Percentiles rank a stretch among this genome's conserved stretches.
Conservation (phyloP, 345 rosid species). For the Euphorbia tirucalli region DNA sequence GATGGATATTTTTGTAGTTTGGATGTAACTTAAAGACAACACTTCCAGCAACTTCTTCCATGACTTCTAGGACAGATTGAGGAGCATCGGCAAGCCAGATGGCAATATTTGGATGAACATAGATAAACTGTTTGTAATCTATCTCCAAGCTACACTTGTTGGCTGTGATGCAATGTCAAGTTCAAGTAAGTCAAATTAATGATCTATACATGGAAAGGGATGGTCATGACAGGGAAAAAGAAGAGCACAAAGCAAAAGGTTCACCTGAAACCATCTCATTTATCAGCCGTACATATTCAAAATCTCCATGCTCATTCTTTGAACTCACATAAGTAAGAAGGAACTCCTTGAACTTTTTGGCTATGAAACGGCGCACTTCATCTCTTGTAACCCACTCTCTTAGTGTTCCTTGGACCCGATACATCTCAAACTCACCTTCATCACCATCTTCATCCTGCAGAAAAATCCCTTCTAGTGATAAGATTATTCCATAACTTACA, state of each 20-base stretch:
- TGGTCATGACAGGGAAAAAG: not conserved
- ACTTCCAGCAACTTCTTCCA: constrained; percentile 82
- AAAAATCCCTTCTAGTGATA: not conserved
- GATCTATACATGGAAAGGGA: not conserved
- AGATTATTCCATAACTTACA: not conserved
- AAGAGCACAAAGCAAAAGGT: constrained; percentile 3
- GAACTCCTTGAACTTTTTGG: constrained; percentile 84
- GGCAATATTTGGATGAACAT: constrained; percentile 89
- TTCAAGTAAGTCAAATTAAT: not conserved
- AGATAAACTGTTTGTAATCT: constrained; percentile 86
- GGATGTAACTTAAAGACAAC: constrained; percentile 88
- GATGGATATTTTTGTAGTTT: constrained; percentile 81
- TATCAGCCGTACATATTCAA: constrained; percentile 76
- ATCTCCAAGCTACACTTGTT: constrained; percentile 90
- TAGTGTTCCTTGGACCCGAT: constrained; percentile 82
- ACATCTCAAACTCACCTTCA: constrained; percentile 87
- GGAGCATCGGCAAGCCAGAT: constrained; percentile 99
- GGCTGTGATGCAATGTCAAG: constrained; percentile 47
- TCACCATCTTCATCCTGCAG: constrained; percentile 72
- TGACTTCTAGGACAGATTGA: constrained; percentile 92
- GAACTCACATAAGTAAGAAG: constrained; percentile 71
- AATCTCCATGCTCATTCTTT: constrained; percentile 61
- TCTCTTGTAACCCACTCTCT: constrained; percentile 98
- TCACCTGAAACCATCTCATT: constrained; percentile 93
- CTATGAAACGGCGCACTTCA: constrained; percentile 91